Evolutionary conservation across 116 monocot species (phyloP).

Genomic region (Zostera marina): DNA sequence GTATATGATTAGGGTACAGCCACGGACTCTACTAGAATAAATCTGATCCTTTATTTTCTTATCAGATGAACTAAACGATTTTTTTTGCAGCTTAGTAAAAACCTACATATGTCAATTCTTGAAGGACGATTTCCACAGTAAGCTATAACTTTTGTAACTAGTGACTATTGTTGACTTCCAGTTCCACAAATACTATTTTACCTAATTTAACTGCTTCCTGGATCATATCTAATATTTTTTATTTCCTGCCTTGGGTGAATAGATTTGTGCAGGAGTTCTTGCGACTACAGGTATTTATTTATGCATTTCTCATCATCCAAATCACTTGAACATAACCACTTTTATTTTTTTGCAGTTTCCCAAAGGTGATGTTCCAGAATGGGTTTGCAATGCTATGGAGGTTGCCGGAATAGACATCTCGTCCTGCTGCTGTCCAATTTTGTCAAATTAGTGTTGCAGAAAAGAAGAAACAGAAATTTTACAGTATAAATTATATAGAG

Average conservation of each 20-base stretch:
- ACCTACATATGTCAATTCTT: slow-evolving; percentile 74
- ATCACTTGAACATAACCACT: too few relatives aligned
- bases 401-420: slow-evolving; percentile 93
- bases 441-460: background rate
- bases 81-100: slow-evolving; percentile 65
- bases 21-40: background rate
- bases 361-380: slow-evolving; percentile 77
- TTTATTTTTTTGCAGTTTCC: slow-evolving; percentile 50
- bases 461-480: too few relatives aligned
- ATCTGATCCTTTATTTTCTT: background rate
- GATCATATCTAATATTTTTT: background rate
- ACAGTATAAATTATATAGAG: too few relatives aligned
- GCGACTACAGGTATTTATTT: slow-evolving; percentile 38
- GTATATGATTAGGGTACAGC: slow-evolving; percentile 60
- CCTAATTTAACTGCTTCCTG: background rate
- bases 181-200: background rate
- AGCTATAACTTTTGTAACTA: slow-evolving; percentile 4
- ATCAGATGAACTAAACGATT: background rate
- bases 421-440: slow-evolving; percentile 34
- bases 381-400: slow-evolving; percentile 98
- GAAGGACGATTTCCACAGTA: slow-evolving; percentile 88
- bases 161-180: too few relatives aligned
- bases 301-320: too few relatives aligned
- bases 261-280: slow-evolving; percentile 82
- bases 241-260: background rate